Conservation (phyloP, 2,329 filamentous ascomycete genomes). For the Calycina herbarum region DNA sequence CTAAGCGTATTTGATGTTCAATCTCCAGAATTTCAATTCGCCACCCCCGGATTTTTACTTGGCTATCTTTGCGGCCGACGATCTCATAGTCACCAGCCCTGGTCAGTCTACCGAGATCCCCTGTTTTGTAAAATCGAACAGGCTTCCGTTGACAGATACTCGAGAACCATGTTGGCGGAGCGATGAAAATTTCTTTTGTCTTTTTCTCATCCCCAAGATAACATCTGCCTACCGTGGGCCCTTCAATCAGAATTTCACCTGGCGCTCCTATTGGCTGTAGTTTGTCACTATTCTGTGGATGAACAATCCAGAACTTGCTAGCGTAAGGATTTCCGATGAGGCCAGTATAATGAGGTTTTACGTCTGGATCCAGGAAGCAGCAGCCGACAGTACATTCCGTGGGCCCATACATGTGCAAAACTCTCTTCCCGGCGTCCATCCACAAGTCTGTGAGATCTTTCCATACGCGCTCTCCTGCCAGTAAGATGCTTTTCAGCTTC, state of each 20-base stretch:
- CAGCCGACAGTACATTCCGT: conserved; percentile 20
- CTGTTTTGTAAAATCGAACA: conserved; percentile 55
- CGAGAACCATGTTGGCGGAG: conserved; percentile 52
- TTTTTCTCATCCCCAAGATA: conserved; percentile 59
- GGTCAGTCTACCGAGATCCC: conserved; percentile 57
- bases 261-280: conserved; percentile 22
- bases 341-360: conserved; percentile 16
- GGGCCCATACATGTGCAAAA: conserved; percentile 40
- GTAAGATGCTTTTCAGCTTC: conserved; percentile 9
- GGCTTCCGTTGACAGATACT: conserved; percentile 38
- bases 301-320: conserved; percentile 40
- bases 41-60: conserved; percentile 65
- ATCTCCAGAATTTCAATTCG: conserved; percentile 58
- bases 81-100: conserved; percentile 47
- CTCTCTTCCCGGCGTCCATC: conserved; percentile 9
- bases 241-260: conserved; percentile 34
- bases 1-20: conserved; percentile 44
- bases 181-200: conserved; percentile 57
- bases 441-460: conserved; percentile 9
- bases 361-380: conserved; percentile 15
- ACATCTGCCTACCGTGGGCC: conserved; percentile 58
- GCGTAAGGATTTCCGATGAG: conserved; percentile 20
- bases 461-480: conserved; percentile 8
- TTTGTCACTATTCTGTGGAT: conserved; percentile 17
- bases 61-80: conserved; percentile 62